phyloP scores from a whole-genome alignment of 2,329 filamentous ascomycete genomes.

The Elsinoe ampelina region DNA sequence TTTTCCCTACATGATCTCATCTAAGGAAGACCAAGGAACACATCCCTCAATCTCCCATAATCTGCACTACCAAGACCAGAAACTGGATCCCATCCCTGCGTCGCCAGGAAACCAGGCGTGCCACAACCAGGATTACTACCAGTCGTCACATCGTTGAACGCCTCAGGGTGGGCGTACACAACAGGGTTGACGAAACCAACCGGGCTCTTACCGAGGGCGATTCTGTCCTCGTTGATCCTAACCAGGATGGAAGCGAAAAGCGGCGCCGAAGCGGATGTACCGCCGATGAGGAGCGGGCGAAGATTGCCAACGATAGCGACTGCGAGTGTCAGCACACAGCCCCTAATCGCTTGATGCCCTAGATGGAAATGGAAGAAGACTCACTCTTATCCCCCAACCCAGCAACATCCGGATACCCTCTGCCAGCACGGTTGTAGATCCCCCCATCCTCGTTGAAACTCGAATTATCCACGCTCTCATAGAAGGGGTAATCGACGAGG shows the following conservation, averaged over 20 bases:
- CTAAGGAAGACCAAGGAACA: conserved; percentile 22
- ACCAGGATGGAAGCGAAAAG: conserved; percentile 16
- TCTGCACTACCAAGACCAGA: conserved; percentile 23
- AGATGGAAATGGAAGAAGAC: background rate
- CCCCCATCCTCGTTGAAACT: conserved; percentile 20
- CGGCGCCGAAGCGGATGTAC: conserved; percentile 15
- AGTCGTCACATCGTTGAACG: conserved; percentile 20
- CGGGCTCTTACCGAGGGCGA: conserved; percentile 17
- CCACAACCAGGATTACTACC: conserved; percentile 20
- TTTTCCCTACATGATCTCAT: too few species aligned
- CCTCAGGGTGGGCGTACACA: conserved; percentile 21
- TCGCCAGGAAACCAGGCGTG: conserved; percentile 18
- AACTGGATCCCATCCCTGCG: conserved; percentile 22
- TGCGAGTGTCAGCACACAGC: background rate
- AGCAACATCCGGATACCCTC: conserved; percentile 31
- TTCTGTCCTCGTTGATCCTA: conserved; percentile 16
- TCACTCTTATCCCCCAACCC: conserved; percentile 25
- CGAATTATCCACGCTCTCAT: conserved; percentile 18
- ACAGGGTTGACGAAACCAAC: conserved; percentile 21
- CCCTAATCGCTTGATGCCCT: background rate
- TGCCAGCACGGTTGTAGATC: conserved; percentile 24
- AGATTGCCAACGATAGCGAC: conserved; percentile 33
- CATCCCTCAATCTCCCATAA: conserved; percentile 22
- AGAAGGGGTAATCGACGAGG: conserved; percentile 22
- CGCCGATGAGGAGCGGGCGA: conserved; percentile 22